Base-by-base conservation (phyloP, 257 asterid genomes). In the Ilex aquifolium region DNA sequence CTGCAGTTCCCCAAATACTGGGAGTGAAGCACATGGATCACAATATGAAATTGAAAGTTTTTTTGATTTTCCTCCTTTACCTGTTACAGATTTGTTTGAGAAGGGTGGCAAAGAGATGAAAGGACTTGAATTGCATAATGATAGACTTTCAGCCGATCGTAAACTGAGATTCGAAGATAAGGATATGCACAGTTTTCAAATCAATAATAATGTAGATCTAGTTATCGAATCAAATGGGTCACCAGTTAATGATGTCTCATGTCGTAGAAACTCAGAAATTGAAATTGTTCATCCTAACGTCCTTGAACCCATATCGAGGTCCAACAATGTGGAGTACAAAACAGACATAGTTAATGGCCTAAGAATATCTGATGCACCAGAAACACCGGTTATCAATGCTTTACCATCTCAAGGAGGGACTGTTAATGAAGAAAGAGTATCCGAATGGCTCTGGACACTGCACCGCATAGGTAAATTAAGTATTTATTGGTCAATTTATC, bases 371-470 rank as follows among this genome's bases (percentile, higher is more conserved):
- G 91, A 85, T 69, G 76, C 77, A 65, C 89, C 89, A 21, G 83
- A 76, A 69, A 73, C 79, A 64, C 76, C 90, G 51, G 59, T 72
- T 62, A 60, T 63, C n/a, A 70, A 68, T 75, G 74, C 66, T 49
- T 72, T 76, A 62, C 54, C 80, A 63, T 74, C 95, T 67, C 88
- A 80, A 59, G 88, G 71, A 61, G 86, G 76, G 74, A 72, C 75
- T 74, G 65, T 77, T 49, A 70, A 81, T 65, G 96, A 82, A 60
- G 95, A 85, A 58, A 87, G 80, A 78, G 95, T 82, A 57, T 87
- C 99, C 32, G 97, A 92, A 75, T 92, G 99, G 99, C 99, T 89
- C 58, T 92, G 99, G 99, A 89, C 97, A 58, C 80, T 92, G 70
- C 99, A 92, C 72, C 88, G 86, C 68, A 92, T 92, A 76, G 97